Evolutionary conservation across 179 eudicot species (phyloP).

Genomic region (Vitellaria paradoxa): DNA sequence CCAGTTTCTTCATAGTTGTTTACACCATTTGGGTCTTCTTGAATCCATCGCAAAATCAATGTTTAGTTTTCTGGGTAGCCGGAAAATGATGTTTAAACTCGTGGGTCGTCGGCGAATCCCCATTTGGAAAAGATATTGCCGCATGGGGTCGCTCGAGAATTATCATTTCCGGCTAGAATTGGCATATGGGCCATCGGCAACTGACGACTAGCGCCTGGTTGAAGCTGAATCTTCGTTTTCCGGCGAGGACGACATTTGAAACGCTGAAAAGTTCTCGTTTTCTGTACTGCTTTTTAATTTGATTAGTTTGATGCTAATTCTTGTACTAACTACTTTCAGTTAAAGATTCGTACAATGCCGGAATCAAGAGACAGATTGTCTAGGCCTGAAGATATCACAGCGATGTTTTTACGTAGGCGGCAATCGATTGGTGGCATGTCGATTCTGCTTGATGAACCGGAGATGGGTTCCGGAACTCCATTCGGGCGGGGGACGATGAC

Average conservation of each 20-base stretch:
- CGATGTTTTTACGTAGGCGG: slow-evolving; percentile 24
- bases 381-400: slow-evolving; percentile 43
- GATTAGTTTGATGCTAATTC: neutral
- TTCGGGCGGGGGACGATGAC: slow-evolving; percentile 22
- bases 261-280: neutral
- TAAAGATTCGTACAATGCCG: slow-evolving; percentile 34
- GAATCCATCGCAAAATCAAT: neutral
- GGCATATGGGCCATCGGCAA: neutral
- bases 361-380: slow-evolving; percentile 56
- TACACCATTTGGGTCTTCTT: neutral
- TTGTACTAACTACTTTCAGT: neutral
- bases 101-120: no score
- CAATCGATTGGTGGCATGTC: slow-evolving; percentile 24
- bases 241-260: neutral
- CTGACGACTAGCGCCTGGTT: neutral
- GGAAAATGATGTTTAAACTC: neutral
- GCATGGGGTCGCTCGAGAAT: no score
- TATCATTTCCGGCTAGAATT: neutral
- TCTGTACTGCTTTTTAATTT: neutral
- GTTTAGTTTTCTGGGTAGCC: neutral
- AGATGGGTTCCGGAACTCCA: slow-evolving; percentile 10
- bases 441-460: slow-evolving; percentile 37
- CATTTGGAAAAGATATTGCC: no score
- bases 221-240: neutral
- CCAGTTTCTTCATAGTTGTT: neutral